Base-by-base conservation (phyloP, 2,329 filamentous ascomycete genomes). In the Ilyonectria sp. region DNA sequence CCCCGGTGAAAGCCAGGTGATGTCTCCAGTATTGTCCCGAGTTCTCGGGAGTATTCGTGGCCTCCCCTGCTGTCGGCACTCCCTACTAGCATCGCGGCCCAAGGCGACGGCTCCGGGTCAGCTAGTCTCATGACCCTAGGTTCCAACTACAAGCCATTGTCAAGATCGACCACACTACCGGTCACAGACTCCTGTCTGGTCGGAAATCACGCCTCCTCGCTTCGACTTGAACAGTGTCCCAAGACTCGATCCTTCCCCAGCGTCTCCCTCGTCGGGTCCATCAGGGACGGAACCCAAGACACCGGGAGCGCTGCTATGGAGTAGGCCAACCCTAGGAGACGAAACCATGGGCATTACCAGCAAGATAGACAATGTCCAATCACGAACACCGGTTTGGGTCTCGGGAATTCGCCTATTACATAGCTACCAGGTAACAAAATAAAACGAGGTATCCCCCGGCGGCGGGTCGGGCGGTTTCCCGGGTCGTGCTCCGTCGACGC, bases 321-420 rank as follows among this genome's bases (percentile, higher is more conserved):
- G 64, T 47, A 53, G 52, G 40, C 29, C 31, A 43, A 55, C 60
- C 53, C 46, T 67, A 55, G 64, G 43, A 21, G n/a, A 50, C 26
- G 31, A n/a, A 35, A 17, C n/a, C 29, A 33, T 21, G 50, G 19
- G 10, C 9, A 35, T 21, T n/a, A 53, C 19, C 43, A 64, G 66
- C 55, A 56, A 63, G 65, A 58, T 64, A n/a, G 31, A 52, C 13
- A 60, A 58, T n/a, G 53, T 33, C 67, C 72, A 71, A 73, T 71
- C 65, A 65, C 59, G 31, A 68, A 68, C 60, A 67, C 64, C 64
- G 58, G 43, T 67, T 46, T 40, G 37, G 61, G 60, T 33, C 53
- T 50, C 57, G 57, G 67, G 56, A 61, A 69, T 50, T 69, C 63
- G 58, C 72, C 69, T 68, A 69, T 63, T 70, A n/a, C n/a, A n/a